Evolutionary conservation across 768 basidiomycete genomes (phyloP), one percentile per base, ranked within the genome.

Genomic region (Hemileccinum impolitum): DNA sequence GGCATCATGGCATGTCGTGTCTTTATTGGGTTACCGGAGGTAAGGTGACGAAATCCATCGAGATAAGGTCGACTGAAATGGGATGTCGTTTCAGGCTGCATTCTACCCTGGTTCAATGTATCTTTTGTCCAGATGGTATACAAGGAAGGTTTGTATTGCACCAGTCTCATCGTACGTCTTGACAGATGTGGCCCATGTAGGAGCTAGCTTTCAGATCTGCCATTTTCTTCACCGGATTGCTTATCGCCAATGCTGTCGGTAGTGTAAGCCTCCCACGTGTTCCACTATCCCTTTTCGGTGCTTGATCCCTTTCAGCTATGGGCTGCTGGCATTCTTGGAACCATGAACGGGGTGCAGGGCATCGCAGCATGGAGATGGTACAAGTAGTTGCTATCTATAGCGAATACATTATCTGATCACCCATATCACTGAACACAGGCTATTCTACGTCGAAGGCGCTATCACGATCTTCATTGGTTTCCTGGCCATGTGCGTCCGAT

Each of bases 311-410:
- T 8, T 34, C 50, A 85, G 81, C 65, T 87, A 12, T 80, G 88
- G 63, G 87, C 85, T 31, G 86, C 87, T 18, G 87, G 82, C 10
- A 82, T 90, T 48, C 73, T 90, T 17, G 70, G 74, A 0, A 75
- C 74, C 39, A 84, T 89, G 85, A 77, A 90, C 47, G 85, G 82
- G 2, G 74, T 70, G 44, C 69, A 76, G 21, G 85, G 85, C 1
- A 82, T 85, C 41, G 64, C 80, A 28, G 85, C 81, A 19, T 90
- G 87, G 87, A 64, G 83, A 72, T 89, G 81, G 82, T 81, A 50
- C 43, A 72, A 52, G 11, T 3, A 6, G 8, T 15, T 0, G 5
- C 18, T 36, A 14, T 23, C 23, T 26, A 26, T 26, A 13, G 17
- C 14, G 18, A 32, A 19, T 23, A 23, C 42, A 18, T 40, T 38